Conservation (phyloP, 192 early-diverging fungal genomes). For the Coemansia sp. region DNA sequence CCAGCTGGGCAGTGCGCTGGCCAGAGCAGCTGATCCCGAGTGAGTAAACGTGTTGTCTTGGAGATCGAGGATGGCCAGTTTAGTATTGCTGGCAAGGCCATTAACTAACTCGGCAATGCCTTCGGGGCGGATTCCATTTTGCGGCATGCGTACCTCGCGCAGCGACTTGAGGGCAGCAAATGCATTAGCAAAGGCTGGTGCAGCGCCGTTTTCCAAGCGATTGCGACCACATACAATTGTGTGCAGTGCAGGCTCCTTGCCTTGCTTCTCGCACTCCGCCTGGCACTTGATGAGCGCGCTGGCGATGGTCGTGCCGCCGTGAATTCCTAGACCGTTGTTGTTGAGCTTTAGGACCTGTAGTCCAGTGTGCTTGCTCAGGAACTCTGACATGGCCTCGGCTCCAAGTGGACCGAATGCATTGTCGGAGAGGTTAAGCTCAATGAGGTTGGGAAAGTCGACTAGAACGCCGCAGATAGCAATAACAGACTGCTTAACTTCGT, state of each 20-base stretch:
- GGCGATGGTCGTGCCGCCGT: conserved; percentile 86
- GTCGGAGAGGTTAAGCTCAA: conserved; percentile 87
- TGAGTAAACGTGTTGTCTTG: conserved; percentile 98
- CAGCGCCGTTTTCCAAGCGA: conserved; percentile 86
- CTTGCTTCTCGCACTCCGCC: conserved; percentile 67
- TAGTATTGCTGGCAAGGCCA: conserved; percentile 67
- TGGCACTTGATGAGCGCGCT: conserved; percentile 79
- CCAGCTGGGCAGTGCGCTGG: conserved; percentile 77
- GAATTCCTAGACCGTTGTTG: conserved; percentile 96
- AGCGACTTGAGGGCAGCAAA: conserved; percentile 77
- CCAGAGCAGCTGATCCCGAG: conserved; percentile 67
- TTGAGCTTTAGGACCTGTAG: conserved; percentile 88
- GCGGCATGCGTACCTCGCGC: conserved; percentile 86
- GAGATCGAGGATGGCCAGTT: conserved; percentile 79
- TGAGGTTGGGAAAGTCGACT: conserved; percentile 73
- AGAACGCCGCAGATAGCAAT: conserved; percentile 84
- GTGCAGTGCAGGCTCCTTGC: conserved; percentile 68
- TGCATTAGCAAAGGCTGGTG: conserved; percentile 75
- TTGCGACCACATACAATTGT: conserved; percentile 92
- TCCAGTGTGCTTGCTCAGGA: conserved; percentile 78
- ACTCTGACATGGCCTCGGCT: conserved; percentile 82
- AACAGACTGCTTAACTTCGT: conserved; percentile 85
- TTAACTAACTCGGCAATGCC: conserved; percentile 78
- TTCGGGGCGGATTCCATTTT: conserved; percentile 97
- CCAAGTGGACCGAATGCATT: conserved; percentile 99